Evolutionary conservation across 768 basidiomycete species (phyloP), one percentile per base, ranked within the genome.

Genomic region (Hortiboletus flavorubellus): DNA sequence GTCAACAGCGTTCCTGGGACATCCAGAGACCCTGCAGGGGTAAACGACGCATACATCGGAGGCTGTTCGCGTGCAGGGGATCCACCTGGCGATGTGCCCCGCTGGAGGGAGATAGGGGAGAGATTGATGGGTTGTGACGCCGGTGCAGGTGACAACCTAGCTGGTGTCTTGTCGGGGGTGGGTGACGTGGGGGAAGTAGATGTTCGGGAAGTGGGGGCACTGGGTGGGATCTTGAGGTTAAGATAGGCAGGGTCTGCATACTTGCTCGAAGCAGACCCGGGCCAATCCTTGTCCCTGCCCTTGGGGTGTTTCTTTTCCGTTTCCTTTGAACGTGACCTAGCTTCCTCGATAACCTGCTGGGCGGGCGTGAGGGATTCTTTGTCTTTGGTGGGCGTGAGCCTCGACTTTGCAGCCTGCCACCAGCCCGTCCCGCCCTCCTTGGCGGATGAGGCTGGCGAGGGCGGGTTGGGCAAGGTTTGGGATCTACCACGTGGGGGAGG

Each of bases 31-130:
- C 91, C 91, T 46, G 86, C 80, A 23, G 71, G 49, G 38, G 79
- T 83, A 66, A 92, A 93, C 53, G 89, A 85, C 2, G 87, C 87
- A 62, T 93, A 93, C 31, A 89, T 64, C 1, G 88, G 91, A 8
- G 85, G 84, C 1, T 80, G 75, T 47, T 86, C 85, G 11, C 70
- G 71, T 30, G 67, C 69, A 2, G 67, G 66, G 41, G 69, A 64
- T 57, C 71, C 69, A 8, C 71, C 70, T 1, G 69, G 77, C n/a
- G 78, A 75, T 30, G 72, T 35, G 1, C 73, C 63, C 2, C 77
- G 66, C 37, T 85, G 81, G 69, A 85, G 78, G 1, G 88, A 85
- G 5, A 84, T 84, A 2, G 88, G 84, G 1, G 84, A 78, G 18
- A 89, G 73, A 60, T 83, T 84, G 0, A 71, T 64, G 15, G 64